Conservation (phyloP, 2,329 filamentous ascomycete genomes). For the Colletotrichum viniferum region DNA sequence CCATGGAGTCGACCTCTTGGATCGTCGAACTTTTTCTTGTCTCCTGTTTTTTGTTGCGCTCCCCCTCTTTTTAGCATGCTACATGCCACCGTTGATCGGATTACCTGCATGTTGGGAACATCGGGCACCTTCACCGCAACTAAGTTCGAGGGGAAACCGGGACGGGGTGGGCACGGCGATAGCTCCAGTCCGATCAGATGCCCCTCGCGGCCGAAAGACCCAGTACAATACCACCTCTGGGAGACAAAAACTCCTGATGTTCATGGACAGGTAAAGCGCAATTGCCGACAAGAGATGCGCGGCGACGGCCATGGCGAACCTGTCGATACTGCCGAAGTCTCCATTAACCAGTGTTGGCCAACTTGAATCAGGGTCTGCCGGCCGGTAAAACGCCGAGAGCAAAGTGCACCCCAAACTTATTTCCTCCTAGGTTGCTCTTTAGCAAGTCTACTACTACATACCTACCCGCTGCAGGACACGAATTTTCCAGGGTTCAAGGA, state of each 20-base stretch:
- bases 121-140: conserved; percentile 22
- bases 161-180: conserved; percentile 1
- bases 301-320: not conserved
- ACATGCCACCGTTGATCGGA: conserved; percentile 11
- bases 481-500: not conserved
- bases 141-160: conserved; percentile 9
- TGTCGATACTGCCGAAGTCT: not conserved
- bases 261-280: not conserved
- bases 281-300: not conserved
- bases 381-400: not conserved
- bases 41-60: not conserved
- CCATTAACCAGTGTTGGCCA: not conserved
- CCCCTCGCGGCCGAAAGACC: conserved; percentile 4
- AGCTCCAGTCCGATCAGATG: conserved; percentile 15
- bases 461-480: not conserved
- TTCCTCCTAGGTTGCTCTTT: not conserved
- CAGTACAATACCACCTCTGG: not conserved
- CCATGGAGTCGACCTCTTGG: not conserved
- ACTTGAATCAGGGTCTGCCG: not conserved
- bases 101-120: conserved; percentile 17
- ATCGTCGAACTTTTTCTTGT: not conserved
- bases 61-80: conserved; percentile 9
- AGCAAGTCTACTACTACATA: not conserved
- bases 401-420: not conserved
- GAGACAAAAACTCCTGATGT: not conserved